Conservation (phyloP, 2,329 filamentous ascomycete genomes). For the Penicillium crustosum region DNA sequence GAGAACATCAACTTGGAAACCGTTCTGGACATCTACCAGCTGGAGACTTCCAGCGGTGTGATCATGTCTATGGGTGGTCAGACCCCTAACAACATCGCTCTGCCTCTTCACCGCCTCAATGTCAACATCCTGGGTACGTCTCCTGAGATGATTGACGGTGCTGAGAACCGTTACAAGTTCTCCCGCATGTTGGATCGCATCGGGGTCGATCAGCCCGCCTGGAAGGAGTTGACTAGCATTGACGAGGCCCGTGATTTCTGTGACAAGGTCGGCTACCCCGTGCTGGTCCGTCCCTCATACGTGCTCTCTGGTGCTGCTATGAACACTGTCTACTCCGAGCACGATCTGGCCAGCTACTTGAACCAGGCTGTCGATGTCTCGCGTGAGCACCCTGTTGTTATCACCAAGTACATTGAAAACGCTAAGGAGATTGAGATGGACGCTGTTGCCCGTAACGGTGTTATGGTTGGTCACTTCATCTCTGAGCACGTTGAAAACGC, state of each 20-base stretch:
- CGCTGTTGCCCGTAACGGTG: slow-evolving; percentile 86
- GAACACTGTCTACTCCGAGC: slow-evolving; percentile 98
- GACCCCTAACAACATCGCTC: slow-evolving; percentile 94
- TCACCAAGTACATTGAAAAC: slow-evolving; percentile 99
- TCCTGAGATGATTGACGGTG: slow-evolving; percentile 97
- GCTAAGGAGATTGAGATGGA: slow-evolving; percentile 99
- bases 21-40: slow-evolving; percentile 87
- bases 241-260: slow-evolving; percentile 88
- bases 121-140: slow-evolving; percentile 94
- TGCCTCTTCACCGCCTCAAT: slow-evolving; percentile 82
- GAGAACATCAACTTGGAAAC: slow-evolving; percentile 92
- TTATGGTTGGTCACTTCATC: slow-evolving; percentile 91
- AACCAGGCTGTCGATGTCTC: slow-evolving; percentile 91
- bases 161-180: slow-evolving; percentile 98
- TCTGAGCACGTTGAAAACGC: slow-evolving; percentile 99
- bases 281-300: slow-evolving; percentile 92
- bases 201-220: slow-evolving; percentile 90
- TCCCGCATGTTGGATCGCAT: slow-evolving; percentile 96
- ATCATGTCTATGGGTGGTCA: slow-evolving; percentile 96
- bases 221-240: slow-evolving; percentile 96
- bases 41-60: slow-evolving; percentile 80
- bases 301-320: slow-evolving; percentile 96
- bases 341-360: slow-evolving; percentile 84
- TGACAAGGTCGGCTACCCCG: slow-evolving; percentile 83
- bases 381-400: slow-evolving; percentile 92